These are phyloP conservation scores for Salvia hispanica DNA, from an alignment of 257 asterid species.

Conservation along the genomic window DNA sequence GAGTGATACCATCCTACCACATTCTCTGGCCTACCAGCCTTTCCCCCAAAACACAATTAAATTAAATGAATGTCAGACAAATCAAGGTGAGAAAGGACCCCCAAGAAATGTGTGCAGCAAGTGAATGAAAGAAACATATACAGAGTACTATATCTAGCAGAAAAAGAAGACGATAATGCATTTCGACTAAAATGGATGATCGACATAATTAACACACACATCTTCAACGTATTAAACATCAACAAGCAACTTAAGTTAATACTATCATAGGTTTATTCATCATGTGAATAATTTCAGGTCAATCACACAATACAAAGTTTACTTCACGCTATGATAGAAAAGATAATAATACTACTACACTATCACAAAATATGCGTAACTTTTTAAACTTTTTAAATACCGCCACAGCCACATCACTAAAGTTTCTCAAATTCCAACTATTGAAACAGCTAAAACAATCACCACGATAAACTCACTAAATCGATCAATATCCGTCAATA, in stretches of 20 bases:
- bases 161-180: no score
- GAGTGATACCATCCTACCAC: slow-evolving; percentile 99
- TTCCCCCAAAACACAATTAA: slow-evolving; percentile 17
- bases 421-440: neutral
- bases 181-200: neutral
- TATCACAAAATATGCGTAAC: neutral
- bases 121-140: neutral
- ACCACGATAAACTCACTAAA: neutral
- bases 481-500: neutral
- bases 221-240: neutral
- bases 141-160: neutral
- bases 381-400: neutral
- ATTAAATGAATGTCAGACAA: slow-evolving; percentile 17
- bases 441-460: no score
- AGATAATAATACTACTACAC: neutral
- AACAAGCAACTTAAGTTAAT: neutral
- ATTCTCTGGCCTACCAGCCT: slow-evolving; percentile 97
- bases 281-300: neutral
- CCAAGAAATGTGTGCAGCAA: slow-evolving; percentile 8
- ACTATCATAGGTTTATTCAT: slow-evolving; percentile 8
- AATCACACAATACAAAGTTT: neutral
- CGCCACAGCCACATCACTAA: neutral
- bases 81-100: slow-evolving; percentile 10
- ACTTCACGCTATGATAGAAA: neutral
- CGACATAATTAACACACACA: neutral